A percentile compares a stretch with the other conserved stretches of the same genome.
These are phyloP conservation scores for Colletotrichum trifolii DNA, from an alignment of 2,329 filamentous ascomycete species.

Conservation along the genomic window DNA sequence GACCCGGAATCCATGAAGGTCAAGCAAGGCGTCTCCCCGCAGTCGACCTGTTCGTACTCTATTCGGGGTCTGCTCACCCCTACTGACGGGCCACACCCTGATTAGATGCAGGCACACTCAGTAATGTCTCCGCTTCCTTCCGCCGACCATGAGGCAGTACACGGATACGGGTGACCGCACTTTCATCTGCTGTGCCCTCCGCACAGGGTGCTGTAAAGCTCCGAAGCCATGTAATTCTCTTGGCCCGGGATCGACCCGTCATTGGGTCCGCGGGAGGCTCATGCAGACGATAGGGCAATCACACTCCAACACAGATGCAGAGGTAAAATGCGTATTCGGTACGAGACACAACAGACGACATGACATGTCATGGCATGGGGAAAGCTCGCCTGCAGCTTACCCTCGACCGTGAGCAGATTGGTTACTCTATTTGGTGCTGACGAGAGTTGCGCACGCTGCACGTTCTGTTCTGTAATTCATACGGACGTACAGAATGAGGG, in stretches of 20 bases:
- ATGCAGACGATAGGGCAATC: slow-evolving; percentile 24
- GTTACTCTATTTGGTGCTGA: no score
- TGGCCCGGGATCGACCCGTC: slow-evolving; percentile 26
- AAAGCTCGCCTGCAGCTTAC: no score
- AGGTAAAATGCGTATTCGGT: no score
- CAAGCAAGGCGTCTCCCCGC: slow-evolving; percentile 24
- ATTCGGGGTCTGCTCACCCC: slow-evolving; percentile 5
- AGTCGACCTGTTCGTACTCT: slow-evolving; percentile 9
- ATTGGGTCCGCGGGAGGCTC: slow-evolving; percentile 23
- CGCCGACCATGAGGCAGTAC: no score
- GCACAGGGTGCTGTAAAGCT: background rate
- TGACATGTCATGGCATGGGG: no score
- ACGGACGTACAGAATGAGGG: no score
- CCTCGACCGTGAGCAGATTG: no score
- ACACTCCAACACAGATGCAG: slow-evolving; percentile 7
- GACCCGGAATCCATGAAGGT: background rate
- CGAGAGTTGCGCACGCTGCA: no score
- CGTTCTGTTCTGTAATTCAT: background rate
- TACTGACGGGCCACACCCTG: slow-evolving; percentile 27
- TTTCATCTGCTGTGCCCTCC: no score
- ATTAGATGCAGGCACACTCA: slow-evolving; percentile 3
- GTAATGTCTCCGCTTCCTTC: no score
- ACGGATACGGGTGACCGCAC: no score
- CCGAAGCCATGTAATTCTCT: background rate
- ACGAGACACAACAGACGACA: no score